These are phyloP conservation scores for Zizania latifolia DNA, from an alignment of 176 grass and related monocot species.

Conservation along the genomic window DNA sequence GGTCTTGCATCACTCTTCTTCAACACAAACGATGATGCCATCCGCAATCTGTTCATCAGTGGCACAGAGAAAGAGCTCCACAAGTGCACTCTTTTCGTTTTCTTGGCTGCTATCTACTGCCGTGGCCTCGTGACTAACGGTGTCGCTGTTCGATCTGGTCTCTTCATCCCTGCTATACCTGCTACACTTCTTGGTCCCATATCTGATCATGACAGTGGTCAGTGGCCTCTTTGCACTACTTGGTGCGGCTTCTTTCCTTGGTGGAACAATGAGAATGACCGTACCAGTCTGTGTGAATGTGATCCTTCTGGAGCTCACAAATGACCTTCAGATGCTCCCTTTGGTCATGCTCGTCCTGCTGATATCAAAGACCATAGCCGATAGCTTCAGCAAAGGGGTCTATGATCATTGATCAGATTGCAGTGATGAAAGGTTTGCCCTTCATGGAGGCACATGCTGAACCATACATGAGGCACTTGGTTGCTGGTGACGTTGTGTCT, in stretches of 20 bases:
- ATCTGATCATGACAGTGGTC: conserved; percentile 60
- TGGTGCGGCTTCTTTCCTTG: conserved; percentile 78
- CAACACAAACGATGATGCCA: conserved; percentile 92
- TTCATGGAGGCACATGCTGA: conserved; percentile 93
- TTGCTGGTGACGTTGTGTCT: conserved; percentile 68
- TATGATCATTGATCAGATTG: conserved; percentile 95
- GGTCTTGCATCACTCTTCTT: conserved; percentile 92
- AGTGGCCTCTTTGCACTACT: conserved; percentile 81
- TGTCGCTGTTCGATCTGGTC: conserved; percentile 84
- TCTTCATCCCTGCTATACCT: conserved; percentile 91
- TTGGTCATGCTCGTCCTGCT: conserved; percentile 96
- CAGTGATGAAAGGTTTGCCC: conserved; percentile 88
- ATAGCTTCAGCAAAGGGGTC: conserved; percentile 84
- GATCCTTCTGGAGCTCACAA: conserved; percentile 91
- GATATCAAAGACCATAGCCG: conserved; percentile 81
- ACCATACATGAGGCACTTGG: conserved; percentile 69
- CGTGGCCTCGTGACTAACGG: conserved; percentile 85
- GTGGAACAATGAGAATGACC: conserved; percentile 95
- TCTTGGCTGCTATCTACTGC: conserved; percentile 67
- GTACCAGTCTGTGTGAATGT: conserved; percentile 88
- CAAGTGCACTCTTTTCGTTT: conserved; percentile 67
- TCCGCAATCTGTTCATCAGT: conserved; percentile 81
- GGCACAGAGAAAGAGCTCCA: conserved; percentile 70
- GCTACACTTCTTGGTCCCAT: conserved; percentile 69
- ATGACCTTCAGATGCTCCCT: conserved; percentile 82